Evolutionary conservation across 2,329 filamentous ascomycete genomes (phyloP), one percentile per base, ranked within the genome.

Genomic region (Ceratocystis cubensis): DNA sequence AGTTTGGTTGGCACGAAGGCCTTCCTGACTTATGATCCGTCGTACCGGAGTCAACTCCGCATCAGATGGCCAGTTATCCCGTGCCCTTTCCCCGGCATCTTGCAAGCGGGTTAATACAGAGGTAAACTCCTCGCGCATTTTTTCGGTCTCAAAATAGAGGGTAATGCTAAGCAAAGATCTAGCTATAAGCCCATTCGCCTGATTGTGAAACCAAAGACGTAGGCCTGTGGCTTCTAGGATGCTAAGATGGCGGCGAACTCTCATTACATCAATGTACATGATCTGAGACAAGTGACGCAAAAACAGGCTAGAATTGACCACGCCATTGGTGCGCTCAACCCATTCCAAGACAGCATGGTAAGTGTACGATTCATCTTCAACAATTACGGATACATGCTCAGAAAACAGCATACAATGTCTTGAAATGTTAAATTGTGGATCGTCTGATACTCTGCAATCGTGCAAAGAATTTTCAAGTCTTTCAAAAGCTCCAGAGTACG

Each of bases 321-420:
- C 10, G 17, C 63, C 63, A 44, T 63, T 65, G 30, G 46, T 33
- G 20, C 66, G 63, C 41, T 65, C 17, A 6, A 68, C 57, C 28
- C 64, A 57, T 48, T 68, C 66, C 25, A 68, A n/a, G 7, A 64
- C 59, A 17, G 46, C 22, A 33, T 48, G 61, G 57, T 63, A 65
- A 5, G 28, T 41, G 30, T 20, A 50, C n/a, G 48, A 53, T 17
- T 68, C 59, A n/a, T 48, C 33, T 13, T 37, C 64, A 59, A 64
- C 28, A 13, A 65, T 22, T 20, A 48, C 62, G 15, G 57, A 41
- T 15, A 59, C 45, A 1, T 30, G 37, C 8, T 65, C 63, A 6
- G 66, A 65, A 37, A 62, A 68, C 13, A 61, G 10, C 33, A 68
- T 53, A 30, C 63, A 61, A 44, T 68, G 66, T 4, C 61, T 25